Evolutionary conservation across 768 basidiomycete species (phyloP), one percentile per base, ranked within the genome.

Genomic region (Leccinum fibrillosum): DNA sequence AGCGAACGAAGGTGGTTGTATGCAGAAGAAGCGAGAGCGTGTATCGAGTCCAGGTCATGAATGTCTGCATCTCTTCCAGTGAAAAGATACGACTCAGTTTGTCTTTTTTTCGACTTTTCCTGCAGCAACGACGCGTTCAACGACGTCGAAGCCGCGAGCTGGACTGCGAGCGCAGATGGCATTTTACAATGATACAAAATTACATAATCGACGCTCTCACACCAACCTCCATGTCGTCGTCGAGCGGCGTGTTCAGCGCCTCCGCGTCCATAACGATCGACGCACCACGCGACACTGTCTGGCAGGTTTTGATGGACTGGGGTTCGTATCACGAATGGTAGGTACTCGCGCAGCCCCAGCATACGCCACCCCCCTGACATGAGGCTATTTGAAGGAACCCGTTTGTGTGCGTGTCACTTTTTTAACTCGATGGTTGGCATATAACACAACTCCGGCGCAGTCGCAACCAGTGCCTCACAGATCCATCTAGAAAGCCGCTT

Each of bases 41-140:
- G 83, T 54, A 98, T 83, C 6, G 92, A 82, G 69, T 96, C 88
- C 57, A 97, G 77, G 73, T 98, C 94, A 70, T 97, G 89, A 57
- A 84, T 77, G 65, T 90, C 86, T 9, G 93, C 93, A 51, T 91
- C 89, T 58, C 82, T 81, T 42, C 88, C 84, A 13, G 89, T 84
- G 72, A 96, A 97, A 35, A 99, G 83, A 76, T 98, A 98, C 0
- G 94, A 95, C 68, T 88, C 84, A 0, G 82, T 73, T 15, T 75
- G 77, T 72, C 81, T 89, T 72, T 84, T 82, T 62, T 71, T 72
- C 62, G 81, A 82, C 52, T 82, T 76, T 66, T 88, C 84, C 65
- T 84, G 78, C 8, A 95, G 80, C 35, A 94, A 78, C 26, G 82
- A 73, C 34, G 87, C 77, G 73, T 97, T 96, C 30, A 94, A 77